Evolutionary conservation across 1,284 basidiomycete genomes (phyloP).

Genomic region (Heterobasidion irregulare): DNA sequence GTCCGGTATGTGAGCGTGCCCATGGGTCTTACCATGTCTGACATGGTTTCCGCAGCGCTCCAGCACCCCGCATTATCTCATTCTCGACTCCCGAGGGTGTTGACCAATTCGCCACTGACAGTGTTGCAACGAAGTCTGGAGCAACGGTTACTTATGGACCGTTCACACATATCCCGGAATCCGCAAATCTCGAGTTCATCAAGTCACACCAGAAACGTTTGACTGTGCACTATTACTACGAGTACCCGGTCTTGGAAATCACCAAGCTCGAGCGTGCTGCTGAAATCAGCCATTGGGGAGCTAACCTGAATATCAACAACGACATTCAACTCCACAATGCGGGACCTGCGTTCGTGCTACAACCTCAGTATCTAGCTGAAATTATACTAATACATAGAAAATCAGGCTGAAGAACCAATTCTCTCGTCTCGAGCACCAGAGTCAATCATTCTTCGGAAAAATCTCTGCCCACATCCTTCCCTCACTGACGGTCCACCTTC

Average conservation of each 20-base stretch:
- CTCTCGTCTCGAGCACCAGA: conserved; percentile 85
- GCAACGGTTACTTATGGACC: conserved; percentile 86
- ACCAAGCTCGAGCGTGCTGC: conserved; percentile 67
- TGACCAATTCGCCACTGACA: conserved; percentile 47
- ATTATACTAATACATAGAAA: neutral
- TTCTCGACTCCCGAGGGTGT: conserved; percentile 56
- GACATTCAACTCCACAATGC: conserved; percentile 79
- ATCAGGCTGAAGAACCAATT: conserved; percentile 90
- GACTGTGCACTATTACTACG: conserved; percentile 75
- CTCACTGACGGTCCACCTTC: conserved; percentile 68
- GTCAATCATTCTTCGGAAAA: conserved; percentile 59
- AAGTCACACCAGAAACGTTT: conserved; percentile 56
- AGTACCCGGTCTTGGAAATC: conserved; percentile 74
- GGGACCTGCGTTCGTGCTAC: conserved; percentile 68
- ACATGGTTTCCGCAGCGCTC: conserved; percentile 36
- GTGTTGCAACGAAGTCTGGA: conserved; percentile 65
- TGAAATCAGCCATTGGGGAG: conserved; percentile 96
- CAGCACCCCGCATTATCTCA: conserved; percentile 58
- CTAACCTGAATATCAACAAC: conserved; percentile 91
- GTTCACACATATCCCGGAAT: conserved; percentile 65
- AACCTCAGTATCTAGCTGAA: neutral
- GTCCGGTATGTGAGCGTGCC: conserved; percentile 48
- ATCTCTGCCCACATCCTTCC: conserved; percentile 65
- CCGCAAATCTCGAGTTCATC: conserved; percentile 47
- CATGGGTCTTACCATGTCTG: neutral